Evolutionary conservation across 768 basidiomycete species (phyloP).

Genomic region (Termitomyces sp.): DNA sequence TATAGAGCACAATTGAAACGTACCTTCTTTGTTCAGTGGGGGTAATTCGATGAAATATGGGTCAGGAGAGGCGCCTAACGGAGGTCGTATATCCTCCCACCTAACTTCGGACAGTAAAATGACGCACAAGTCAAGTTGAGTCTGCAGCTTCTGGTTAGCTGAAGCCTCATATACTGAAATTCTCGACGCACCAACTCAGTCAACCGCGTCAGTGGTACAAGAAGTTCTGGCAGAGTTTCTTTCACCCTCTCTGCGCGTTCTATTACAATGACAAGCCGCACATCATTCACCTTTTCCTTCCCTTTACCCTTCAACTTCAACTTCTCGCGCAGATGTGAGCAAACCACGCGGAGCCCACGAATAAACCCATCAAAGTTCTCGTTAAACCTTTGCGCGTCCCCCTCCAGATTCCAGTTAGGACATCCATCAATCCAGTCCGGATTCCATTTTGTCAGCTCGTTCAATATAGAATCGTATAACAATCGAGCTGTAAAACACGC

Average conservation of each 20-base stretch:
- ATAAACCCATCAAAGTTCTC: conserved; percentile 64
- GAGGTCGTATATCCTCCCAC: conserved; percentile 55
- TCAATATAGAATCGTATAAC: conserved; percentile 61
- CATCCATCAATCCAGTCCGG: conserved; percentile 59
- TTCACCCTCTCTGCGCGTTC: conserved; percentile 65
- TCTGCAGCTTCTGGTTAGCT: conserved; percentile 27
- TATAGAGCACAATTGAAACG: conserved; percentile 7
- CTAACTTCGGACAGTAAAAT: too few relatives aligned
- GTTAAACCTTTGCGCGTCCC: conserved; percentile 39
- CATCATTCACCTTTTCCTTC: conserved; percentile 20
- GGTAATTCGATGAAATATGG: conserved; percentile 61
- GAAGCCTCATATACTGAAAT: neutral
- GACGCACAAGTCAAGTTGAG: conserved; percentile 40
- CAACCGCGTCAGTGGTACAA: conserved; percentile 68
- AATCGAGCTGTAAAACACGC: conserved; percentile 57
- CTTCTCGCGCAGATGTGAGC: conserved; percentile 17
- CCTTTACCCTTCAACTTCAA: conserved; percentile 15
- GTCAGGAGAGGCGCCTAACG: conserved; percentile 63
- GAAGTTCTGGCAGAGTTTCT: conserved; percentile 53
- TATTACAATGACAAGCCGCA: conserved; percentile 53
- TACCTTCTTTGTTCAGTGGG: conserved; percentile 52
- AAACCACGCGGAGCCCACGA: conserved; percentile 48
- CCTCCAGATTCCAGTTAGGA: conserved; percentile 44
- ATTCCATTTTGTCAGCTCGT: conserved; percentile 50
- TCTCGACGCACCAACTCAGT: conserved; percentile 54